A percentile compares a stretch with the other conserved stretches of the same genome.
Evolutionary conservation across 1,284 basidiomycete genomes (phyloP).

Genomic region (Rhodotorula sp.): DNA sequence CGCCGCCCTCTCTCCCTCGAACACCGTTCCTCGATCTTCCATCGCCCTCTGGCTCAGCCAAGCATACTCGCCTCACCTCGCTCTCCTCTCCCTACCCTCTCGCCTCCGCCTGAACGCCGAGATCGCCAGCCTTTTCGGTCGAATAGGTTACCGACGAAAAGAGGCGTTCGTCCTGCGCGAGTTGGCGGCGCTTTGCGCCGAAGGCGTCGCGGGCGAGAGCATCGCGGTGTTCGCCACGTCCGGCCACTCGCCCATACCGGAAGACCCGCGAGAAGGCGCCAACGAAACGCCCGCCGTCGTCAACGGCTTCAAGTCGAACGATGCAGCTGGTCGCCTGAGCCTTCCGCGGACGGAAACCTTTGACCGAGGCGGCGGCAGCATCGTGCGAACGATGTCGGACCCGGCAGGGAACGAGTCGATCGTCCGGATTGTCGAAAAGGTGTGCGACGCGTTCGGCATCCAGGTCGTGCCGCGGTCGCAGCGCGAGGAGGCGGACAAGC

Average conservation of each 20-base stretch:
- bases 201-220: slow-evolving; percentile 29
- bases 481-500: slow-evolving; percentile 1
- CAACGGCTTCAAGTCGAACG: not conserved
- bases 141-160: slow-evolving; percentile 75
- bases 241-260: slow-evolving; percentile 14
- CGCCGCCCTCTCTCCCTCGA: slow-evolving; percentile 27
- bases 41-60: slow-evolving; percentile 29
- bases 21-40: slow-evolving; percentile 33
- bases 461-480: slow-evolving; percentile 39
- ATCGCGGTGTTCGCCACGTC: slow-evolving; percentile 26
- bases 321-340: not conserved
- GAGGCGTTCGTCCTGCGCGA: slow-evolving; percentile 82
- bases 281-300: too few relatives aligned
- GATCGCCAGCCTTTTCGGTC: slow-evolving; percentile 69
- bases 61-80: slow-evolving; percentile 35
- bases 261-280: slow-evolving; percentile 6
- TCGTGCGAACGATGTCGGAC: slow-evolving; percentile 30
- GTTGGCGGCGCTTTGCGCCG: slow-evolving; percentile 40
- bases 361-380: slow-evolving; percentile 1
- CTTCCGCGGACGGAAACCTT: not conserved
- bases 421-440: slow-evolving; percentile 65
- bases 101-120: slow-evolving; percentile 67
- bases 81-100: slow-evolving; percentile 63
- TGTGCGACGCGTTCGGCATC: slow-evolving; percentile 74
- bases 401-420: slow-evolving; percentile 75